Base-by-base conservation (phyloP, 495 filamentous ascomycete genomes). In the Aspergillus leporis region DNA sequence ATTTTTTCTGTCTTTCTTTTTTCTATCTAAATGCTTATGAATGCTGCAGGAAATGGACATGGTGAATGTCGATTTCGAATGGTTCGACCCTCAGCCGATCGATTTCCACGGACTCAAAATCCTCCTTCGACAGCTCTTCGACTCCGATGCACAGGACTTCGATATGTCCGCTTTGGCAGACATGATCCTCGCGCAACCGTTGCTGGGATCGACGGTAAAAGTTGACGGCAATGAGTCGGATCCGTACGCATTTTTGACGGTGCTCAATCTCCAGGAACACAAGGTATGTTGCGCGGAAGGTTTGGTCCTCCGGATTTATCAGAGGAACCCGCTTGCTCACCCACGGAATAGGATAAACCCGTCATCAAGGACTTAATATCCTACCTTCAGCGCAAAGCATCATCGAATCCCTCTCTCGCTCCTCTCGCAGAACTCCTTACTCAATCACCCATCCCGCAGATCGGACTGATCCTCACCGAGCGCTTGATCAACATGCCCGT, bases 61-160 rank as follows among this genome's bases (percentile, higher is more conserved):
- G 71, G 85, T 99, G 59, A 90, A 97, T 71, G 92, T 97, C 23
- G 93, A 97, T 49, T 99, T 99, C 72, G 95, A 98, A 76, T 96
- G 90, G 85, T 98, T 98, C 78, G 94, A 97, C 78, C 93, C 93
- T 59, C 89, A 96, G 65, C 80, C 90, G 18, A 82, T 93, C 65
- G 95, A 99, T 69, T 98, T 98, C 74, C 92, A 98, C 74, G 95
- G 95, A 34, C 78, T 96, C 61, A 97, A 96, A 73, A 88, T 85
- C 23, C 85, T 99, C 8, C 79, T 97, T 28, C 89, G 92, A 28
- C 94, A 98, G 71, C 83, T 99, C n/a, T 86, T 99, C 74, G 94
- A 98, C 73, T 82, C 86, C 21, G 95, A 98, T 74, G 81, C 87
- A 3, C 79, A 88, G 49, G 80, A 93, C 13, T 90, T 97, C 74